Percentiles rank a stretch among this genome's conserved stretches.
These are phyloP conservation scores for Magnaporthiopsis incrustans DNA, from an alignment of 2,329 filamentous ascomycete genomes.

Conservation along the genomic window DNA sequence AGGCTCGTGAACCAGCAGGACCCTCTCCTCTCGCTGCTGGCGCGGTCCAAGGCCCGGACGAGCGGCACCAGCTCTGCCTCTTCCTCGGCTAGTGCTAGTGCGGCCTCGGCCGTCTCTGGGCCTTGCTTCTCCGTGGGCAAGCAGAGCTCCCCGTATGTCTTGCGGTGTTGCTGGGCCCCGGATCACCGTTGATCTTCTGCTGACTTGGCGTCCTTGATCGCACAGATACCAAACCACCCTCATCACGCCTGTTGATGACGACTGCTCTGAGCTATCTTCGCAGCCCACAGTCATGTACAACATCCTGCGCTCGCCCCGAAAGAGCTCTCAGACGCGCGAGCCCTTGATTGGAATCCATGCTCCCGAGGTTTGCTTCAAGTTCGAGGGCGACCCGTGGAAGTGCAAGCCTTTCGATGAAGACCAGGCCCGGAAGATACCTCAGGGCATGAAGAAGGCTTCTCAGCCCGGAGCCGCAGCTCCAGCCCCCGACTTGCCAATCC, in stretches of 20 bases:
- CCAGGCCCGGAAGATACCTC: background rate
- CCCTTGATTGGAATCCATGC: background rate
- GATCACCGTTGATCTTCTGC: background rate
- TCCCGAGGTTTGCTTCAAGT: background rate
- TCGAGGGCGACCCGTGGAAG: constrained; percentile 4
- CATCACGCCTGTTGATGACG: constrained; percentile 5
- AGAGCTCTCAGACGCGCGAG: background rate
- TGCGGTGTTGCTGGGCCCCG: too few relatives aligned
- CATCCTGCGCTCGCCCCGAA: constrained; percentile 2
- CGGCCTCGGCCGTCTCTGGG: background rate
- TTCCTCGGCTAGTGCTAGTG: background rate
- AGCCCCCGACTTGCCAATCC: too few relatives aligned
- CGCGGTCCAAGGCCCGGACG: constrained; percentile 7
- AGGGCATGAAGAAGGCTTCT: background rate
- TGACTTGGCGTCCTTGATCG: background rate
- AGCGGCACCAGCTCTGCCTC: constrained; percentile 1
- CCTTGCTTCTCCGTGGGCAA: background rate
- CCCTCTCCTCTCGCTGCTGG: constrained; percentile 21
- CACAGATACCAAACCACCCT: constrained; percentile 5
- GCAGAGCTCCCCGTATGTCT: background rate
- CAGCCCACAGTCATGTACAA: constrained; percentile 4
- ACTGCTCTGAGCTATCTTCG: background rate
- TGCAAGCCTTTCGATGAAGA: background rate
- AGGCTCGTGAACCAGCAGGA: constrained; percentile 14
- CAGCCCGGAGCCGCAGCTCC: background rate